phyloP scores from a whole-genome alignment of 1,284 basidiomycete species.

The Ganoderma resinaceum region DNA sequence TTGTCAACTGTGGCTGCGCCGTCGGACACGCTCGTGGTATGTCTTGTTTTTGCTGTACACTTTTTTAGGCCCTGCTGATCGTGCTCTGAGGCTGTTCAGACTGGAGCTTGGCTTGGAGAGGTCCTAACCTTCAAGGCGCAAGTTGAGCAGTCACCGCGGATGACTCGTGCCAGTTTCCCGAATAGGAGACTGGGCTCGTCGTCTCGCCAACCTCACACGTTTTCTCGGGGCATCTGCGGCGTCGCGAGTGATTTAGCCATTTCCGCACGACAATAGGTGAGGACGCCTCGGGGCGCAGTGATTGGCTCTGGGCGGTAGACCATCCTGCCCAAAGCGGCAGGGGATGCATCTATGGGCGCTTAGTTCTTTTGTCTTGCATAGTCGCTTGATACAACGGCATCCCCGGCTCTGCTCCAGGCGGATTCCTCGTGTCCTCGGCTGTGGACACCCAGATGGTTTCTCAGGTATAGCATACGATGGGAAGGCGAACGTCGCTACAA shows the following conservation, averaged over 20 bases:
- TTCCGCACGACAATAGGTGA: conserved; percentile 25
- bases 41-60: not conserved
- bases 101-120: not conserved
- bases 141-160: not conserved
- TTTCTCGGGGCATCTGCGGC: not conserved
- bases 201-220: not conserved
- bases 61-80: not conserved
- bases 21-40: not conserved
- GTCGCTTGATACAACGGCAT: conserved; percentile 21
- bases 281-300: conserved; percentile 4
- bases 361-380: conserved; percentile 29
- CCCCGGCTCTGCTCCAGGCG: conserved; percentile 12
- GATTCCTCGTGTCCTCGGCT: not conserved
- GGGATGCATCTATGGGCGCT: conserved; percentile 16
- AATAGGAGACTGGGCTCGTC: not conserved
- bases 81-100: not conserved
- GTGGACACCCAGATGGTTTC: not conserved
- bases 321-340: conserved; percentile 21
- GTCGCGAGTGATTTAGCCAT: conserved; percentile 14
- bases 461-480: not conserved
- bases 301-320: conserved; percentile 6
- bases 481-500: conserved; percentile 10
- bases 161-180: conserved; percentile 4
- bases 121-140: not conserved
- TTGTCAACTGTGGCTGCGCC: not conserved